Conservation (phyloP, 2,329 filamentous ascomycete genomes). For the Talaromyces islandicus region DNA sequence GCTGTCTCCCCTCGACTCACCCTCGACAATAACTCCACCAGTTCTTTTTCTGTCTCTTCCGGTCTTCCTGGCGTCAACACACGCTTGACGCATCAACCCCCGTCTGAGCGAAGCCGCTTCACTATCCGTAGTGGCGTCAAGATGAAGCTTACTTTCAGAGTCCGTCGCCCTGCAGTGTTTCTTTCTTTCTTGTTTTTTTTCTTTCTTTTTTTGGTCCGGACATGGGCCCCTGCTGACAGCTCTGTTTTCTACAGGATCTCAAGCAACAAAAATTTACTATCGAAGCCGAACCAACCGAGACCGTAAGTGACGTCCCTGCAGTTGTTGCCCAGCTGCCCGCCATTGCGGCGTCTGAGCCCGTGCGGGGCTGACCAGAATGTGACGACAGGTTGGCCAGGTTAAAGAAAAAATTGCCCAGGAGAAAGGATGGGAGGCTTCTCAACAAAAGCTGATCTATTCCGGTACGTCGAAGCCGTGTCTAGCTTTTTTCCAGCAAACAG, state of each 20-base stretch:
- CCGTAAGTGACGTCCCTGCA: conserved; percentile 53
- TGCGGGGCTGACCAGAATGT: conserved; percentile 30
- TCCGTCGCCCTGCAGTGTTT: conserved; percentile 25
- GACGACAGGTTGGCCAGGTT: conserved; percentile 69
- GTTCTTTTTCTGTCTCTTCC: not conserved
- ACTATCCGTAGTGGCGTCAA: conserved; percentile 30
- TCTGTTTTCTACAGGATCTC: conserved; percentile 62
- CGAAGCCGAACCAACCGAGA: conserved; percentile 87
- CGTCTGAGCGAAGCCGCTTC: conserved; percentile 1
- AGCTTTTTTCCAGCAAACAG: not conserved
- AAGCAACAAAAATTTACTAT: conserved; percentile 98
- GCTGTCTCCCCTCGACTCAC: not conserved
- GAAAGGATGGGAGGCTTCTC: conserved; percentile 87
- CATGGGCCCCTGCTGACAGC: conserved; percentile 11
- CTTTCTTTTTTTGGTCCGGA: conserved; percentile 14
- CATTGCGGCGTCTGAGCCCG: conserved; percentile 10
- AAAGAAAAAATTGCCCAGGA: conserved; percentile 89
- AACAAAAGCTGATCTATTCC: conserved; percentile 96
- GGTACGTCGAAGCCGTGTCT: conserved; percentile 49
- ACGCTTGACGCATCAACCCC: conserved; percentile 3
- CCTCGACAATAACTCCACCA: not conserved
- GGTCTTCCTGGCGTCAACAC: not conserved
- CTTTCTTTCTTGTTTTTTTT: too few relatives aligned
- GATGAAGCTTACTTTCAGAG: conserved; percentile 70
- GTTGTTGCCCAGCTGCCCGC: conserved; percentile 7